Conservation (phyloP, 225 moss, liverwort and hornwort species). For the Rhytidiadelphus loreus region DNA sequence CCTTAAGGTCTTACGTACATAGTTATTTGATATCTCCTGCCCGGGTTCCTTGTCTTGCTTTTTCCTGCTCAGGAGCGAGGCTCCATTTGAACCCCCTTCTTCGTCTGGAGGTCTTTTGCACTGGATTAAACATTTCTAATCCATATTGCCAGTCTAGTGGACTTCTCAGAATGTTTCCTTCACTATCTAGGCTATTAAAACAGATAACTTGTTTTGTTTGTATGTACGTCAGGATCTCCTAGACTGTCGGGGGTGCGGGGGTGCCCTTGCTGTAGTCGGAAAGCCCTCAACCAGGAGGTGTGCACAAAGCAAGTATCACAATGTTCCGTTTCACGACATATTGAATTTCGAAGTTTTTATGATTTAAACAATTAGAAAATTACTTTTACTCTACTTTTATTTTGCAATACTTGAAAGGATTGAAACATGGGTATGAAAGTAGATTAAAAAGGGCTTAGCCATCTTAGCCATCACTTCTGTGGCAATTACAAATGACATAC, state of each 20-base stretch:
- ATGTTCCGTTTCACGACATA: neutral
- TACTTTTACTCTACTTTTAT: neutral
- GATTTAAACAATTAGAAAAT: too few species aligned
- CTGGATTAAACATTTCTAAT: neutral
- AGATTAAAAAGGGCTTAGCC: neutral
- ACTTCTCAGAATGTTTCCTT: neutral
- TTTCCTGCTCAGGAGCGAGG: neutral
- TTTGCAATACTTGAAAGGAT: neutral
- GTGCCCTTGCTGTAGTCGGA: neutral
- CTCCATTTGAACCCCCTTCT: conserved; percentile 27
- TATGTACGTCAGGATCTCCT: neutral
- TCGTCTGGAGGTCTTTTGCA: conserved; percentile 25
- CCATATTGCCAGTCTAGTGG: neutral
- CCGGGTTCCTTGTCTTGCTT: conserved; percentile 17
- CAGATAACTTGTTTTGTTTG: neutral
- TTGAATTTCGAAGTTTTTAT: neutral
- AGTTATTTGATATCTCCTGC: neutral
- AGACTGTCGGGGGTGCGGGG: neutral
- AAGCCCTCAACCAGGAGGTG: neutral
- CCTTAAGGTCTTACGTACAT: neutral
- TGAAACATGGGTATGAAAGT: neutral
- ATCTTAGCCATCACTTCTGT: neutral
- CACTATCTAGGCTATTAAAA: neutral
- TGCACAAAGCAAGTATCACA: neutral
- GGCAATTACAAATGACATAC: neutral